Evolutionary conservation across 1,284 basidiomycete species (phyloP), one percentile per base, ranked within the genome.

Genomic region (Tremellales sp.): DNA sequence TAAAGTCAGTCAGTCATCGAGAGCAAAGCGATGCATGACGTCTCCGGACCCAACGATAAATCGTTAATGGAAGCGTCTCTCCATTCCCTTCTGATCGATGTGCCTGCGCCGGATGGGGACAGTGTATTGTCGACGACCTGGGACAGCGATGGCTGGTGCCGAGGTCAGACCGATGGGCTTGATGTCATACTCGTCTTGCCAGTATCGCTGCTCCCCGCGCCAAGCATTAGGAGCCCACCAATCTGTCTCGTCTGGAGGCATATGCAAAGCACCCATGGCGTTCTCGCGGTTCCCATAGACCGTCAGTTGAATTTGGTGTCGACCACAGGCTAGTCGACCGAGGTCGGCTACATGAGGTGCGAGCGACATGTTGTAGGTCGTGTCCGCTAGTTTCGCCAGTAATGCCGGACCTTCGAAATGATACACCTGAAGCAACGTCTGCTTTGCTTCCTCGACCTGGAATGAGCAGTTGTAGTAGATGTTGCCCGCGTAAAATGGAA

Each of bases 401-500:
- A 61, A 51, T 11, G 50, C 56, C 3, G 64, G 56, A 13, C 54
- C 55, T 17, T 52, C 58, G 40, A 51, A 62, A 25, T 56, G 56
- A n/a, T 58, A 46, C 6, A 52, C 56, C 23, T 51, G 41, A 13
- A 63, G 15, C 11, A 54, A 54, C 5, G 51, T 31, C 7, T n/a
- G 25, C 43, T 6, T 45, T 35, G 3, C 29, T n/a, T n/a, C n/a
- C n/a, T n/a, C n/a, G 11, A 45, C 37, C 12, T 47, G 22, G n/a
- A 63, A 37, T 2, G 41, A 40, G 40, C 51, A 57, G 42, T 62
- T 56, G 43, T 62, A 64, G 2, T 48, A 56, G 24, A 64, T 37
- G 44, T 64, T 64, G 24, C 60, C 64, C 12, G 58, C 49, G 51
- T 65, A 65, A 49, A 65, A 65, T 1, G 64, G 61, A 21, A 62